A percentile compares a stretch with the other conserved stretches of the same genome.
These are phyloP conservation scores for Plenodomus lindquistii DNA, from an alignment of 2,329 filamentous ascomycete species.

Conservation along the genomic window DNA sequence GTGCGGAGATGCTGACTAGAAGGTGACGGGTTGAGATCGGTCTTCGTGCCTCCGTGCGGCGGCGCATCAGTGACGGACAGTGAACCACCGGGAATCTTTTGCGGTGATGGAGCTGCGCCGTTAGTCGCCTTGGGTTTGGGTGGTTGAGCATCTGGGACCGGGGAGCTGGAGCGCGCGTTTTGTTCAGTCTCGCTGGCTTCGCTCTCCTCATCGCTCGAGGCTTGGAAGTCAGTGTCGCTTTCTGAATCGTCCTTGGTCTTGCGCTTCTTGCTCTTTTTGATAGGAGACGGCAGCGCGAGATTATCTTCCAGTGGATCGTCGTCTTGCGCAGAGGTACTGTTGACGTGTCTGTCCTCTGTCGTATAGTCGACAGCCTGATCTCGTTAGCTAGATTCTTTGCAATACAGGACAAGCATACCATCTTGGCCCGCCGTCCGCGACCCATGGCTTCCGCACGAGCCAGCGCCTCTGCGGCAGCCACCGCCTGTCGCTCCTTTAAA, in stretches of 20 bases:
- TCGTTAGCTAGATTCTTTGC: conserved; percentile 5
- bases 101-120: conserved; percentile 21
- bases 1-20: neutral
- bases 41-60: conserved; percentile 1
- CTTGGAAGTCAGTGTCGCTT: conserved; percentile 57
- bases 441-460: conserved; percentile 77
- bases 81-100: conserved; percentile 5
- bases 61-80: conserved; percentile 1
- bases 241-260: conserved; percentile 44
- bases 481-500: conserved; percentile 76
- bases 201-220: conserved; percentile 36
- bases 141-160: neutral
- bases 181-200: conserved; percentile 2
- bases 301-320: conserved; percentile 23
- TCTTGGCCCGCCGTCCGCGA: conserved; percentile 76
- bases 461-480: conserved; percentile 70
- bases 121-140: neutral
- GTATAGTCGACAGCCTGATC: conserved; percentile 53
- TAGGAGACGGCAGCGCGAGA: conserved; percentile 27
- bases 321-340: conserved; percentile 11
- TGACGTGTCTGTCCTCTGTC: conserved; percentile 33
- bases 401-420: conserved; percentile 46
- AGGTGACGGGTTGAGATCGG: neutral
- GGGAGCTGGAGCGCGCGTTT: neutral
- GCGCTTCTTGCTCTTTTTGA: conserved; percentile 35